Evolutionary conservation across 2,329 filamentous ascomycete species (phyloP), one percentile per base, ranked within the genome.

Genomic region (Curvularia eragrostidis): DNA sequence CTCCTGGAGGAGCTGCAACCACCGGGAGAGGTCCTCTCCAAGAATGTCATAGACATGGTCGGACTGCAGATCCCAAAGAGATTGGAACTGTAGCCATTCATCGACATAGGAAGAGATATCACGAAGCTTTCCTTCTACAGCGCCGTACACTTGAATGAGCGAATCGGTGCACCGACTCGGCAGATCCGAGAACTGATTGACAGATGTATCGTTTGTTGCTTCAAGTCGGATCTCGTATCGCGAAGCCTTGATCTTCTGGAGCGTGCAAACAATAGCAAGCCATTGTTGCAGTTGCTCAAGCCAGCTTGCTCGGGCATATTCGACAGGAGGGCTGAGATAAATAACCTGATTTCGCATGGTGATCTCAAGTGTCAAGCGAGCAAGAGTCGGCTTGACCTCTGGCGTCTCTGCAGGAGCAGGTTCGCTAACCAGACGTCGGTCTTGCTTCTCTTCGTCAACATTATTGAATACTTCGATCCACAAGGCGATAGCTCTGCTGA

Each of bases 341-440:
- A 99, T 97, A 65, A 97, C 90, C 76, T 99, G 95, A 69, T 98
- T 98, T 30, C 91, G 91, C 92, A 99, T 99, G 5, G 92, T 95
- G 53, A 99, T 89, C 75, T 99, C 95, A 67, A 97, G 91, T 15
- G 95, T 84, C 23, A 96, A 84, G 28, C 85, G 86, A 68, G 85
- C 88, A 78, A 96, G 87, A 3, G 83, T 83, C 0, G 91, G 91
- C 38, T 69, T 75, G 39, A 72, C 67, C 41, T 78, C 73, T 6
- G 59, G 55, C 18, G 58, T 50, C 79, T 85, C 73, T 44, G 84
- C 82, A 39, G 85, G 76, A 19, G 77, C 72, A 13, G 62, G 64
- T 44, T 73, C 66, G 52, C 68, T 73, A 12, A 61, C 44, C 13
- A 64, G 69, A 21, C 73, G 65, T 23, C 68, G 67, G 19, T 70